A percentile compares a stretch with the other conserved stretches of the same genome.
Conservation (phyloP, 768 basidiomycete genomes). For the Rhizopogon sp. region DNA sequence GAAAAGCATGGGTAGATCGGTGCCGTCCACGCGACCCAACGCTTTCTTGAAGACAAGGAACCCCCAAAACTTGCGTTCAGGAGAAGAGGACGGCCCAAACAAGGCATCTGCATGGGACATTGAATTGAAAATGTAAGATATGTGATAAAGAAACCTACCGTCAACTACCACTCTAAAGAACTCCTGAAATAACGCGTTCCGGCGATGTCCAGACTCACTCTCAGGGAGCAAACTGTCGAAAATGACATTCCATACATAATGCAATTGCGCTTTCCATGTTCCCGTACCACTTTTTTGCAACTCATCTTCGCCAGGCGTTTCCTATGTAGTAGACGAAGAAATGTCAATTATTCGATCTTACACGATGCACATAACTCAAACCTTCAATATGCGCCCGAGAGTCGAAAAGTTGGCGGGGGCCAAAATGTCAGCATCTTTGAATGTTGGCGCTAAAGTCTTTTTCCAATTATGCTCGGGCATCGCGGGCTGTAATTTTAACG, state of each 20-base stretch:
- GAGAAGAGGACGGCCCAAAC: slow-evolving; percentile 78
- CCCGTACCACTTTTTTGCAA: slow-evolving; percentile 45
- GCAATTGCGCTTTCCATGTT: slow-evolving; percentile 85
- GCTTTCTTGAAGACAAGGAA: slow-evolving; percentile 87
- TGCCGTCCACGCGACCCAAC: slow-evolving; percentile 56
- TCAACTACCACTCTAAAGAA: slow-evolving; percentile 92
- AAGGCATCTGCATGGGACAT: slow-evolving; percentile 59
- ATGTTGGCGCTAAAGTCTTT: slow-evolving; percentile 57
- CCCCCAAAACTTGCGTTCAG: slow-evolving; percentile 93
- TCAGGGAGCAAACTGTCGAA: slow-evolving; percentile 67
- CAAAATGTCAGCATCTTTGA: slow-evolving; percentile 72
- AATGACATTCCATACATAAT: slow-evolving; percentile 87
- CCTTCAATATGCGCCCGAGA: slow-evolving; percentile 80
- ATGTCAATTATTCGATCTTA: slow-evolving; percentile 6
- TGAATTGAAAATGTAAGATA: not conserved
- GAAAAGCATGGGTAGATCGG: slow-evolving; percentile 81
- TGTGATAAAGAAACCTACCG: slow-evolving; percentile 43
- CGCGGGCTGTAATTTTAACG: slow-evolving; percentile 60
- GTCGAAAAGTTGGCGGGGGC: slow-evolving; percentile 64
- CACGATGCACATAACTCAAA: slow-evolving; percentile 22
- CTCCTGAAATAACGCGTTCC: slow-evolving; percentile 72
- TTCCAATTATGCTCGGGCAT: slow-evolving; percentile 67
- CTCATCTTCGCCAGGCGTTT: slow-evolving; percentile 51
- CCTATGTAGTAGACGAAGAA: slow-evolving; percentile 32
- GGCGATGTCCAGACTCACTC: slow-evolving; percentile 26